phyloP scores from a whole-genome alignment of 345 rosid species.

The Conringia planisiliqua region DNA sequence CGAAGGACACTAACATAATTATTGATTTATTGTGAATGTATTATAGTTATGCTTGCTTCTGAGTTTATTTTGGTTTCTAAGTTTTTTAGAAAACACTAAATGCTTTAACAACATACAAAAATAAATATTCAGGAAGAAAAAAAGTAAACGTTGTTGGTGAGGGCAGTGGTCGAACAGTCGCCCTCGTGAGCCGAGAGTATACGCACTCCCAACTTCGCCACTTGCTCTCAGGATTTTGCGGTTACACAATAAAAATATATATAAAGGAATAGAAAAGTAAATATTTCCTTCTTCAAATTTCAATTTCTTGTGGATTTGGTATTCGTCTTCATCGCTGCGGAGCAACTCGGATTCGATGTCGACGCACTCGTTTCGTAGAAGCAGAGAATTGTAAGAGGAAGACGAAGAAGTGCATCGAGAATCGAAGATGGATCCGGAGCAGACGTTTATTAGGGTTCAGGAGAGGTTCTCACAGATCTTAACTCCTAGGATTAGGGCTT shows the following conservation, averaged over 20 bases:
- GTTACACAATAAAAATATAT: background rate
- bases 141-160: background rate
- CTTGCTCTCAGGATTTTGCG: background rate
- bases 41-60: background rate
- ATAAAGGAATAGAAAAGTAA: background rate
- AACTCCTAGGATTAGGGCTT: slow-evolving; percentile 66
- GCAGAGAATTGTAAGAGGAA: background rate
- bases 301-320: background rate
- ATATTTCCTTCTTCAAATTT: background rate
- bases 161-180: background rate
- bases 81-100: background rate
- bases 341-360: slow-evolving; percentile 4
- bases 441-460: slow-evolving; percentile 90
- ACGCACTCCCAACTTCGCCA: background rate
- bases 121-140: background rate
- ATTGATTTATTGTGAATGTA: slow-evolving; percentile 5
- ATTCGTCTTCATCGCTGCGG: background rate
- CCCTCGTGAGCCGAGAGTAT: background rate
- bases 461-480: slow-evolving; percentile 92
- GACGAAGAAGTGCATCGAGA: slow-evolving; percentile 1
- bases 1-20: background rate
- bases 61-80: background rate
- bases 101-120: background rate
- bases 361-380: background rate
- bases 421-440: slow-evolving; percentile 89